Base-by-base conservation (phyloP, 495 filamentous ascomycete genomes). In the Usnea hakonensis region DNA sequence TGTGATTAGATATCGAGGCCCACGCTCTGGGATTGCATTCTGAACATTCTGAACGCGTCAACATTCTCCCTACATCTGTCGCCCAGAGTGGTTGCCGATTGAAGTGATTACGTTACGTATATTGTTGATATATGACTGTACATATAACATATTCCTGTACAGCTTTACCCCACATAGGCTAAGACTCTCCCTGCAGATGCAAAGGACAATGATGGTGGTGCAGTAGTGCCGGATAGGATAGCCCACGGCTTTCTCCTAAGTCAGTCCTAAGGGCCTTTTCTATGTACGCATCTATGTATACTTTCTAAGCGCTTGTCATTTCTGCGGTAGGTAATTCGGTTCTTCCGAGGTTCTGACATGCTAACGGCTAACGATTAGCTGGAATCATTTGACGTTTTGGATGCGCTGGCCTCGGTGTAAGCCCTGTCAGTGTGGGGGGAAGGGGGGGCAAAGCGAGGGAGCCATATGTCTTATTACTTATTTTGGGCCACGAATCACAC, bases 141-240 rank as follows among this genome's bases (percentile, higher is more conserved):
- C 44, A n/a, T 21, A 26, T 44, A 37, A 9, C 35, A 23, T 14
- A 57, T 57, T 41, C n/a, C 21, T 41, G 41, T 32, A 41, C 23
- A 28, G 3, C 30, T 6, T 53, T 62, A 57, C 60, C 60, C 60
- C 60, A 62, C 60, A 57, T 50, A 57, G 50, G 40, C 60, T 30
- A 33, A 50, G 41, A 46, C 30, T 14, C 23, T 57, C 26, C 40
- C 53, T 46, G 60, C 53, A 62, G 52, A 56, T n/a, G n/a, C n/a
- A n/a, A n/a, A n/a, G n/a, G n/a, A n/a, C n/a, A n/a, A n/a, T n/a
- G n/a, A n/a, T 9, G 11, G 35, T 13, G 32, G n/a, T 57, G 60
- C 60, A 62, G 26, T 62, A 62, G 60, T 62, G 53, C 53, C 60
- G 60, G 60, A 35, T 57, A 28, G 60, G 60, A 35, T 57, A 28